phyloP scores from a whole-genome alignment of 495 filamentous ascomycete species.

The Mycothermus thermophilus region DNA sequence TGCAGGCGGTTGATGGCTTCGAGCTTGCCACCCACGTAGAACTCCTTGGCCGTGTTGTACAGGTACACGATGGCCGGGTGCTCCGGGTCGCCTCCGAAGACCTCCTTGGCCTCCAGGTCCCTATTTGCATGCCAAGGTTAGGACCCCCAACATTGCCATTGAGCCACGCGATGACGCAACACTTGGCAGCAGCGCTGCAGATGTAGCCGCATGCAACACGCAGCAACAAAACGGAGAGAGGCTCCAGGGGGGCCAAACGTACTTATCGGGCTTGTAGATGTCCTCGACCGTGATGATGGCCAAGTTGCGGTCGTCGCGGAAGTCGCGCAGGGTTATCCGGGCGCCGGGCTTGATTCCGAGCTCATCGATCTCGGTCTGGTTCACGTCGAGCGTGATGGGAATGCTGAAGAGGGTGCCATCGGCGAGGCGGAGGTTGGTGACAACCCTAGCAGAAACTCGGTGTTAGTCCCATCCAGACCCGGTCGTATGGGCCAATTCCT shows the following conservation, averaged over 20 bases:
- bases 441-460: conserved; percentile 46
- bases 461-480: conserved; percentile 6
- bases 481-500: conserved; percentile 6
- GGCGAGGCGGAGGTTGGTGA: conserved; percentile 68
- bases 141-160: conserved; percentile 8
- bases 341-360: conserved; percentile 60
- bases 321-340: conserved; percentile 79
- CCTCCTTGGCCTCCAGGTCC: conserved; percentile 74
- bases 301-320: conserved; percentile 88
- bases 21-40: conserved; percentile 88
- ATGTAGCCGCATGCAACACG: too few species aligned
- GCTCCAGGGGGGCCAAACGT: conserved; percentile 25
- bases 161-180: conserved; percentile 15
- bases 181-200: conserved; percentile 13
- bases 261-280: conserved; percentile 95
- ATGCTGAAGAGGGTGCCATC: conserved; percentile 92
- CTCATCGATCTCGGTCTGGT: conserved; percentile 55
- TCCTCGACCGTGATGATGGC: conserved; percentile 94
- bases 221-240: too few species aligned
- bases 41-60: conserved; percentile 62
- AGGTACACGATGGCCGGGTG: conserved; percentile 91
- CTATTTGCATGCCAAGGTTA: conserved; percentile 29
- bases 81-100: conserved; percentile 86
- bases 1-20: conserved; percentile 87
- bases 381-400: conserved; percentile 86